These are phyloP conservation scores for Saxophila tyrrhenica DNA, from an alignment of 495 filamentous ascomycete genomes.

Conservation along the genomic window DNA sequence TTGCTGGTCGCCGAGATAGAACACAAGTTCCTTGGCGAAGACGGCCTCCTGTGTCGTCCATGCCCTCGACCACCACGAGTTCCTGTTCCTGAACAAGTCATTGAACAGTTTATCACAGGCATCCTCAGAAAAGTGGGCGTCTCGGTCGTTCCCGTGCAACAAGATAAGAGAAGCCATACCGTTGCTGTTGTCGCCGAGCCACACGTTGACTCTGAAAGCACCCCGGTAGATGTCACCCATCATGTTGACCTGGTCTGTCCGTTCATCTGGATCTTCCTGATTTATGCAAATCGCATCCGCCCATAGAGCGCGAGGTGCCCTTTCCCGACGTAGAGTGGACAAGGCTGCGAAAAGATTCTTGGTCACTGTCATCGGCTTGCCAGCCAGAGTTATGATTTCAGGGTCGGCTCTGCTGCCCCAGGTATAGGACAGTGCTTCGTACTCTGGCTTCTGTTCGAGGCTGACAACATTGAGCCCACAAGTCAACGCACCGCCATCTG, in stretches of 20 bases:
- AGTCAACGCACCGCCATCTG: not conserved
- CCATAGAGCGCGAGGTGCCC: not conserved
- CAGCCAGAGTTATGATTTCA: not conserved
- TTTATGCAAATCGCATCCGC: not conserved
- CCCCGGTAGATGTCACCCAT: not conserved
- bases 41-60: not conserved
- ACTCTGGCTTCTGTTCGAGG: not conserved
- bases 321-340: not conserved
- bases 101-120: not conserved
- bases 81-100: not conserved
- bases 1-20: not conserved
- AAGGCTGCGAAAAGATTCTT: not conserved
- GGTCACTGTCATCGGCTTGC: not conserved
- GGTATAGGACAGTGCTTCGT: not conserved
- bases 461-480: not conserved
- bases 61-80: no score
- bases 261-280: not conserved
- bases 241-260: not conserved
- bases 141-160: not conserved
- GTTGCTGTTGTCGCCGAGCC: constrained; percentile 1
- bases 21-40: not conserved
- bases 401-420: not conserved
- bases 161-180: not conserved
- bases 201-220: not conserved
- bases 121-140: not conserved